Evolutionary conservation across 164 flowering plant species (phyloP), one percentile per base, ranked within the genome.

Genomic region (Kalanchoe fedtschenkoi): DNA sequence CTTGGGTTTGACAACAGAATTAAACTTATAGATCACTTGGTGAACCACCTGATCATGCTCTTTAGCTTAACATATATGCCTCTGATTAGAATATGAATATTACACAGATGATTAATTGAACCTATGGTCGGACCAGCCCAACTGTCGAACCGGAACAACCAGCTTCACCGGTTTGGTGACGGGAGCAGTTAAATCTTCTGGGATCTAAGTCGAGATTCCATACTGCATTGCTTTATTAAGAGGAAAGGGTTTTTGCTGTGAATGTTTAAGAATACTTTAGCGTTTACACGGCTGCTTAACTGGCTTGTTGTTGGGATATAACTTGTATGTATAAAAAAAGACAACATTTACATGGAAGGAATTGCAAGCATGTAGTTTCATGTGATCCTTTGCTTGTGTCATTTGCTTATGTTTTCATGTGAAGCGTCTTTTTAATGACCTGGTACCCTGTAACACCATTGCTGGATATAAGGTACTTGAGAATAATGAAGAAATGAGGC

Each of bases 401-500:
- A 21, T 7, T 22, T 1, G 13, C 22, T 22, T 37, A 37, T 37
- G 39, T 22, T 6, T 47, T 51, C 56, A 24, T 13, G 10, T 7
- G 9, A 51, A 51, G 21, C 17, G 3, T 5, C 26, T 51, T 51
- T 37, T 37, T 37, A 22, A 21, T 47, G 54, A 43, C 0, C 10
- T 47, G 54, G 10, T 47, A 47, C 26, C 4, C 56, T 51, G 55
- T 4, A 51, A 51, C 26, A 51, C 24, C 32, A 44, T 26, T 47
- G 28, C 28, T 51, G 29, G 14, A 51, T 51, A 5, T 24, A 15
- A 51, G 56, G 56, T 86, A 32, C 41, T 60, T 2, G 95, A 83
- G 75, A 82, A 81, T 71, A 87, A 81, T 78, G 96, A 89, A 70
- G 89, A 80, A 66, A 74, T 69, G 81, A 87, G 60, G 76, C 66